Percentiles rank a stretch among this genome's conserved stretches.
Evolutionary conservation across 352 stramenopile genomes (phyloP).

Genomic region (Salisapilia sapeloensis): DNA sequence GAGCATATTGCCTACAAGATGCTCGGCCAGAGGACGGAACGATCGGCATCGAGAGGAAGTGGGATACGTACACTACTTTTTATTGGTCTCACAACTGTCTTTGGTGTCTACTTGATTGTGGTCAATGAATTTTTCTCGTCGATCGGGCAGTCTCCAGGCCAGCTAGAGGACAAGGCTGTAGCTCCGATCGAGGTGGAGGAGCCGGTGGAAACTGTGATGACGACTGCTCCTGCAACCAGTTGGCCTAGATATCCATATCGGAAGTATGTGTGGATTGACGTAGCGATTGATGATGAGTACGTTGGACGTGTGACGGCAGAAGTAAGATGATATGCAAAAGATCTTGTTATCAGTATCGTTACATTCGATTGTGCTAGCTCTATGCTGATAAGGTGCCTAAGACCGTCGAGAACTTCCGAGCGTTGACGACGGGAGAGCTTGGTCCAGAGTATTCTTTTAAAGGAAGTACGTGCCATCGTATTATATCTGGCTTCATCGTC

Average conservation of each 20-base stretch:
- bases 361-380: slow-evolving; percentile 17
- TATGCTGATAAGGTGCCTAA: slow-evolving; percentile 94
- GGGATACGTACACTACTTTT: too few relatives aligned
- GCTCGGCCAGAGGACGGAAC: too few relatives aligned
- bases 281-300: slow-evolving; percentile 56
- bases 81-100: too few relatives aligned
- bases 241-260: slow-evolving; percentile 44
- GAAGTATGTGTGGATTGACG: slow-evolving; percentile 77
- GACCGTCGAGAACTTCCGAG: slow-evolving; percentile 96
- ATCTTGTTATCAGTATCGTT: background rate
- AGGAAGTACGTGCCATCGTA: slow-evolving; percentile 93
- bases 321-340: slow-evolving; percentile 6
- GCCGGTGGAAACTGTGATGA: background rate
- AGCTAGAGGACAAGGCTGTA: slow-evolving; percentile 1
- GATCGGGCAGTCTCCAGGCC: background rate
- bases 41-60: too few relatives aligned
- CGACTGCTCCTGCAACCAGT: slow-evolving; percentile 1
- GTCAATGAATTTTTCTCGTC: slow-evolving; percentile 47
- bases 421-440: slow-evolving; percentile 92
- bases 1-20: too few relatives aligned
- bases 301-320: slow-evolving; percentile 60
- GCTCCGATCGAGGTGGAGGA: slow-evolving; percentile 2
- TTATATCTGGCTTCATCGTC: slow-evolving; percentile 97
- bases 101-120: slow-evolving; percentile 44
- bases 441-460: slow-evolving; percentile 91